A percentile compares a stretch with the other conserved stretches of the same genome.
Evolutionary conservation across 495 filamentous ascomycete genomes (phyloP).

Genomic region (Zalerion maritima): DNA sequence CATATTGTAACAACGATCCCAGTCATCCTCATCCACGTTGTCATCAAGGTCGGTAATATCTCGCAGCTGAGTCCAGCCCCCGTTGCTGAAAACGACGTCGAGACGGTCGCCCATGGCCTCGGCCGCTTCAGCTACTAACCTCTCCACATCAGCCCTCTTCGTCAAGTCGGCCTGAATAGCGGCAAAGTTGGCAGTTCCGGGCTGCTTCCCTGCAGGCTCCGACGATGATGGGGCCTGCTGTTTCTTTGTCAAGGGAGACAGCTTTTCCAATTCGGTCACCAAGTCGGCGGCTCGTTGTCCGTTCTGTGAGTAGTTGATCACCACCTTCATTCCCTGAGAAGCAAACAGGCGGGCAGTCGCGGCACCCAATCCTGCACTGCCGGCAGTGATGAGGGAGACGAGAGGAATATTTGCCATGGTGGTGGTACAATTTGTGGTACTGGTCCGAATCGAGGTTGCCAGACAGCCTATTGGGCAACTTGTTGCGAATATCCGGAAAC

Average conservation of each 20-base stretch:
- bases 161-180: conserved; percentile 35
- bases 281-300: conserved; percentile 25
- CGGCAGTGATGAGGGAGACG: conserved; percentile 40
- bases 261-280: conserved; percentile 22
- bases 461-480: too few relatives aligned
- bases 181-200: conserved; percentile 14
- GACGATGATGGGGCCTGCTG: conserved; percentile 3
- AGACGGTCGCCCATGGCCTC: conserved; percentile 31
- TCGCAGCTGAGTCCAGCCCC: conserved; percentile 39
- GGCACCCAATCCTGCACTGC: conserved; percentile 41
- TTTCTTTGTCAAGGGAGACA: conserved; percentile 10
- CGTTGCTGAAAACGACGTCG: conserved; percentile 41
- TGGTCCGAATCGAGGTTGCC: too few relatives aligned
- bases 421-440: too few relatives aligned
- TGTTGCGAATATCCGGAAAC: too few relatives aligned
- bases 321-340: conserved; percentile 28
- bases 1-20: conserved; percentile 40
- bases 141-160: conserved; percentile 23
- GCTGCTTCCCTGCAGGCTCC: conserved; percentile 9
- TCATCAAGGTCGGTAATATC: conserved; percentile 37
- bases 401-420: too few relatives aligned
- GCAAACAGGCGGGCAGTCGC: conserved; percentile 36
- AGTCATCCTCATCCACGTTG: conserved; percentile 40
- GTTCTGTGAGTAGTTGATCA: conserved; percentile 40
- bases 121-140: conserved; percentile 29